Conservation (phyloP, 2,329 filamentous ascomycete genomes). For the Diaporthe citriasiana region DNA sequence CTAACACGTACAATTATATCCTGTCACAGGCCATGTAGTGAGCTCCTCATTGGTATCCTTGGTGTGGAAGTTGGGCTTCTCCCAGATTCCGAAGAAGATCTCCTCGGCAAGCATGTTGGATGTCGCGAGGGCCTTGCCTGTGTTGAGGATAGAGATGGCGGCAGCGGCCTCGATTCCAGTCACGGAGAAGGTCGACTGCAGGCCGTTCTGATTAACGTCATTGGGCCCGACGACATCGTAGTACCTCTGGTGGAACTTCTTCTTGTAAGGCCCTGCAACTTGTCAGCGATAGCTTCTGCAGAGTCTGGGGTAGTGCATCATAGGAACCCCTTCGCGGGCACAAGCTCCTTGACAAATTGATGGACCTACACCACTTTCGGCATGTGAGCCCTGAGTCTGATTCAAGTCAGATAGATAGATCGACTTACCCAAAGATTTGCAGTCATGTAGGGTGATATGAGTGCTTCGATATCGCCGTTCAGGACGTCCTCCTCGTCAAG, state of each 20-base stretch:
- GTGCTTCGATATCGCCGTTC: constrained; percentile 62
- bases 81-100: constrained; percentile 64
- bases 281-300: constrained; percentile 35
- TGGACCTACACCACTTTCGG: constrained; percentile 4
- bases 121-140: constrained; percentile 60
- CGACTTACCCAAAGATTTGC: constrained; percentile 63
- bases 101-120: constrained; percentile 65
- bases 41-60: constrained; percentile 62
- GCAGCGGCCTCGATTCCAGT: constrained; percentile 58
- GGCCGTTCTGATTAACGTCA: constrained; percentile 60
- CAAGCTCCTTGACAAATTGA: background rate
- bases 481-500: constrained; percentile 63
- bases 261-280: constrained; percentile 60
- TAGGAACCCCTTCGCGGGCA: too few relatives aligned
- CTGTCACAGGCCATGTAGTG: constrained; percentile 63
- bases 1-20: constrained; percentile 56
- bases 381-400: background rate
- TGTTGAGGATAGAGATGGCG: constrained; percentile 59
- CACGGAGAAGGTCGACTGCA: constrained; percentile 67
- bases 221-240: constrained; percentile 61
- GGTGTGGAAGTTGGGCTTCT: constrained; percentile 66
- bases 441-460: constrained; percentile 65
- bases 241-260: constrained; percentile 67
- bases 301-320: background rate
- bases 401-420: background rate